phyloP scores from a whole-genome alignment of 805 yeast species.

The Wickerhamiella cacticola region DNA sequence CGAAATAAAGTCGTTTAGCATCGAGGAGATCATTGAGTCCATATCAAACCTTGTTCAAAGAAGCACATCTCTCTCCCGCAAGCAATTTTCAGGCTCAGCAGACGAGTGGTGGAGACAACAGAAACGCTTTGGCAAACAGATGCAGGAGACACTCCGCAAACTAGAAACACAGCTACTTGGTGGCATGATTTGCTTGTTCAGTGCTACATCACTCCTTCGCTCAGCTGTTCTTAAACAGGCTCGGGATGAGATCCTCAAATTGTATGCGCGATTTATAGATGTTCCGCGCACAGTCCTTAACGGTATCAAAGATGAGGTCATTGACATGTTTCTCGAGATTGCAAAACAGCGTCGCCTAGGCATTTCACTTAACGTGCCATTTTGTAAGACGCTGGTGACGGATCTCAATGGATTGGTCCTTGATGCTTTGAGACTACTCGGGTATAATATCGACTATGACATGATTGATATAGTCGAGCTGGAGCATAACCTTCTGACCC shows the following conservation, averaged over 20 bases:
- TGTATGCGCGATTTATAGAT: background rate
- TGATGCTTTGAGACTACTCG: conserved; percentile 49
- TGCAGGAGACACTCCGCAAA: background rate
- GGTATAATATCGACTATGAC: conserved; percentile 52
- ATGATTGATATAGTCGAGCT: conserved; percentile 50
- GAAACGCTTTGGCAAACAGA: background rate
- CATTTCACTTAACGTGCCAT: conserved; percentile 30
- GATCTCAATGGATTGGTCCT: conserved; percentile 53
- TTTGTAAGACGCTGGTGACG: conserved; percentile 37
- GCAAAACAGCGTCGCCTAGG: background rate
- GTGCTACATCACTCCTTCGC: conserved; percentile 26
- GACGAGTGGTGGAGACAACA: conserved; percentile 11
- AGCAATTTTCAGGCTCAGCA: background rate
- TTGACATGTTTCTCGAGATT: conserved; percentile 41
- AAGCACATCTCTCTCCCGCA: conserved; percentile 2
- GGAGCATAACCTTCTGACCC: conserved; percentile 39
- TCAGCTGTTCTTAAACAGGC: background rate
- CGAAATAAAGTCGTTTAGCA: no score
- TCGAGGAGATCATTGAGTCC: background rate
- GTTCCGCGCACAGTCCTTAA: background rate
- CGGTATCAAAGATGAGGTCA: conserved; percentile 28
- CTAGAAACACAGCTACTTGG: background rate
- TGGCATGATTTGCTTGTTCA: background rate
- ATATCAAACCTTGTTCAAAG: background rate
- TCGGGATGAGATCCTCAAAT: background rate